These are phyloP conservation scores for Ganoderma lucidum DNA, from an alignment of 1,284 basidiomycete species.

Conservation along the genomic window DNA sequence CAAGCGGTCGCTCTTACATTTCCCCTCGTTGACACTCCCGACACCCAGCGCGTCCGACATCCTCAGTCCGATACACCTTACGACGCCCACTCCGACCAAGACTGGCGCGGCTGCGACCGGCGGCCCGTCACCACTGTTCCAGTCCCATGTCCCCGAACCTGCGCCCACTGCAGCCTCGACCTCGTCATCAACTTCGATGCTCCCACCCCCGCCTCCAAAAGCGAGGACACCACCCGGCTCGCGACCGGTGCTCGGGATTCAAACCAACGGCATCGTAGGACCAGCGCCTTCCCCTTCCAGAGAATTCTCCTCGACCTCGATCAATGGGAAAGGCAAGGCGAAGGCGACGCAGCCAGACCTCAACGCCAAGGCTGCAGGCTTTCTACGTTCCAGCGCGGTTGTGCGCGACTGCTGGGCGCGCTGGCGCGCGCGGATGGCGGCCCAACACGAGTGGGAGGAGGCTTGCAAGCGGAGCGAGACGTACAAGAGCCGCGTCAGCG, in stretches of 20 bases:
- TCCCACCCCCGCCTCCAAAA: constrained; percentile 12
- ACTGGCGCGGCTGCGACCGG: constrained; percentile 13
- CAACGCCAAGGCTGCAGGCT: constrained; percentile 24
- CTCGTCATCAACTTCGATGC: constrained; percentile 9
- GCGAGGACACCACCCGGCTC: constrained; percentile 14
- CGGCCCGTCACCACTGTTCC: constrained; percentile 28
- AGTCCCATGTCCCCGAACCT: constrained; percentile 14
- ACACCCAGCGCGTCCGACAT: constrained; percentile 36
- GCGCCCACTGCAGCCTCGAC: constrained; percentile 10
- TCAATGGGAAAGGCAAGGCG: constrained; percentile 39
- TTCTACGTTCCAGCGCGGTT: constrained; percentile 32
- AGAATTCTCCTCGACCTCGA: background rate
- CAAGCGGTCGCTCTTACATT: constrained; percentile 41
- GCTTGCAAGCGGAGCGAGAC: constrained; percentile 65
- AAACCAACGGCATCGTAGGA: constrained; percentile 26
- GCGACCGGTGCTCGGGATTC: constrained; percentile 30
- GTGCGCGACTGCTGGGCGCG: constrained; percentile 47
- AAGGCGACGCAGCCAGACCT: constrained; percentile 38
- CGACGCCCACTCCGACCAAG: constrained; percentile 30
- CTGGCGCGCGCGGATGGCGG: constrained; percentile 53
- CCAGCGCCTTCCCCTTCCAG: constrained; percentile 14
- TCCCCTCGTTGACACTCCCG: constrained; percentile 38
- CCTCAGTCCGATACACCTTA: constrained; percentile 44
- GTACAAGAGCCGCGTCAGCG: constrained; percentile 57
- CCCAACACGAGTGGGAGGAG: constrained; percentile 60